phyloP scores from a whole-genome alignment of 176 grass and related monocot genomes.

The maize (Zea mays) region Zm-B73-REFERENCE-NAM-5.0 NC_050096.1:5565001-5565500 shows the following conservation, averaged over 20 bases:
- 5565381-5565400: not conserved
- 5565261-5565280: not conserved
- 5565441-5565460: conserved; percentile 85
- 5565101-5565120: not conserved
- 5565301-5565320: not conserved
- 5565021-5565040: conserved; percentile 96
- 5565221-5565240: not conserved
- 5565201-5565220: not conserved
- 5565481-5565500: conserved; percentile 82
- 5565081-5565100: not conserved
- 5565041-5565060: conserved; percentile 84
- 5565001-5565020: conserved; percentile 98
- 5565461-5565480: conserved; percentile 84
- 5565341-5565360: not conserved
- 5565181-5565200: not conserved
- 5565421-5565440: conserved; percentile 37
- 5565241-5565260: not conserved
- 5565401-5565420: not conserved
- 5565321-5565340: not conserved
- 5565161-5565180: not conserved
- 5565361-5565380: not conserved
- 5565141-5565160: conserved; percentile 6
- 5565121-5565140: not conserved
- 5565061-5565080: conserved; percentile 57
- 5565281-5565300: not conserved